These are phyloP conservation scores for Baudoinia panamericana DNA, from an alignment of 495 filamentous ascomycete species.

Conservation along the genomic window DNA sequence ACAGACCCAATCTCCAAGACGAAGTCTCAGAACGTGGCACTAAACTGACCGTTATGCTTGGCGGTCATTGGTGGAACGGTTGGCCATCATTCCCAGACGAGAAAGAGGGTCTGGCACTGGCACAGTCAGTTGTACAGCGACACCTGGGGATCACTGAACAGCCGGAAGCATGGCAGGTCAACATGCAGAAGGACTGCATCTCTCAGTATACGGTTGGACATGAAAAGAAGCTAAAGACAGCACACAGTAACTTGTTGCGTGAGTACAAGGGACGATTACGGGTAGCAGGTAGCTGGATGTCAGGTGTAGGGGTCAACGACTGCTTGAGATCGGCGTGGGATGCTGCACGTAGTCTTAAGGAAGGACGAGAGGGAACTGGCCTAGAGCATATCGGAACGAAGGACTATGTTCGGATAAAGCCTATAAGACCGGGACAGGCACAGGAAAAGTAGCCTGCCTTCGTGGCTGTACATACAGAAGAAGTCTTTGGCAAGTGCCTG, in stretches of 20 bases:
- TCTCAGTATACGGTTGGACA: slow-evolving; percentile 83
- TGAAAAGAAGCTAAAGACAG: slow-evolving; percentile 43
- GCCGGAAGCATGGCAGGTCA: slow-evolving; percentile 42
- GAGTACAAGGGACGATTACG: slow-evolving; percentile 51
- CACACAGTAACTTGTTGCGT: slow-evolving; percentile 40
- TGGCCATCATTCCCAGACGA: slow-evolving; percentile 46
- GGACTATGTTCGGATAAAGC: slow-evolving; percentile 14
- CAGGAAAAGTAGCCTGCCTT: no score
- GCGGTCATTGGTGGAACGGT: slow-evolving; percentile 81
- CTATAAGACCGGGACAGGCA: slow-evolving; percentile 1
- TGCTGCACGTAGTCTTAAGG: slow-evolving; percentile 29
- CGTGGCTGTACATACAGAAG: slow-evolving; percentile 2
- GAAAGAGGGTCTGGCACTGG: slow-evolving; percentile 52
- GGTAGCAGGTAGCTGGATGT: slow-evolving; percentile 72
- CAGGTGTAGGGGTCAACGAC: slow-evolving; percentile 49
- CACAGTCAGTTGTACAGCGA: slow-evolving; percentile 49
- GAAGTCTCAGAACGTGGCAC: slow-evolving; percentile 52
- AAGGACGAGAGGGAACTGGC: slow-evolving; percentile 18
- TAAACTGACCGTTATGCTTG: slow-evolving; percentile 89
- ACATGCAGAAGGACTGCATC: slow-evolving; percentile 64
- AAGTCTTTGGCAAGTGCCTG: no score
- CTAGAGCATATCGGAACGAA: slow-evolving; percentile 15
- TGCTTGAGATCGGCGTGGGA: slow-evolving; percentile 42
- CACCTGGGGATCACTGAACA: slow-evolving; percentile 57
- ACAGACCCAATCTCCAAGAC: slow-evolving; percentile 24